Evolutionary conservation across 176 grass and related monocot species (phyloP), one percentile per base, ranked within the genome.

Genomic region (Avena atlantica): DNA sequence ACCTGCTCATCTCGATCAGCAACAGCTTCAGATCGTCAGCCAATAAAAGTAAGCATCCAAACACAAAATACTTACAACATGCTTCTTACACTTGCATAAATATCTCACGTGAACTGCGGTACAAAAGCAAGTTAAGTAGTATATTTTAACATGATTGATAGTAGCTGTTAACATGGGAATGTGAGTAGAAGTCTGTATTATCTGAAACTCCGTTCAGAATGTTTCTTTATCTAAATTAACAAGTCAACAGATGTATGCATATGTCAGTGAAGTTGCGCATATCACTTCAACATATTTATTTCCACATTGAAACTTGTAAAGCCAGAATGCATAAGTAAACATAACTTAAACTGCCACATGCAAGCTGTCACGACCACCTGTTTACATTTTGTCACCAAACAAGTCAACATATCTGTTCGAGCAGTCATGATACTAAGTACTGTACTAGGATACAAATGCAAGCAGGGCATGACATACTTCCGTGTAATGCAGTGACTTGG

Each of bases 1-100:
- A 87, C 73, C 91, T 99, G 50, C 92, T 99, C 78, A 80, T 94
- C 74, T 88, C 94, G 2, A 85, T 96, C 75, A 93, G 89, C 78
- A 91, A 89, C 62, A 91, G 83, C 63, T 83, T 96, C 86, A 92
- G 79, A 67, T 81, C 91, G 37, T 83, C 90, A 27, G 70, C 86
- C 7, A 85, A 86, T 12, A 89, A 86, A 83, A 25, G 89, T 89
- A 79, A 84, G 84, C 36, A 58, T 74, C 61, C 0, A 78, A 50
- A 44, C 42, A 34, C 29, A 34, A 34, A 34, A 34, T 34, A 34
- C 4, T 4, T 4, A 34, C 31, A 34, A 34, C 3, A 34, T 34
- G 31, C 4, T 34, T 34, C 3, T 34, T 34, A 34, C 4, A 69
- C 53, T 16, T 80, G 0, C 59, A 44, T 63, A 21, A 17, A 27